Evolutionary conservation across 2,329 filamentous ascomycete genomes (phyloP).

Genomic region (Corinectria fuckeliana): DNA sequence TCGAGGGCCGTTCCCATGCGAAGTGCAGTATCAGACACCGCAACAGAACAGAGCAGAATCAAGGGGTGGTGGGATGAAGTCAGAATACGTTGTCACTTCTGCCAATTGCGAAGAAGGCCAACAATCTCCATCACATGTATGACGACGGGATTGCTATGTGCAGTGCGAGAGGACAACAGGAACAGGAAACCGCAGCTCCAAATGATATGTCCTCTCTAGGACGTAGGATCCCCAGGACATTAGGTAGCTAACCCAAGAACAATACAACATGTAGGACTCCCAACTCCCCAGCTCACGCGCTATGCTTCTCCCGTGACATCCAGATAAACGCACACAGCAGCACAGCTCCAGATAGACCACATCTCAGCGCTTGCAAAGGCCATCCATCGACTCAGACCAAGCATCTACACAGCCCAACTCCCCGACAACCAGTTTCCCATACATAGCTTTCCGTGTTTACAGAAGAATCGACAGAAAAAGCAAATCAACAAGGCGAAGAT

Average conservation of each 20-base stretch:
- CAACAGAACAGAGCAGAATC: neutral
- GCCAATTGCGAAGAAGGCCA: neutral
- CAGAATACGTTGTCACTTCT: neutral
- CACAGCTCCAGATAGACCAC: neutral
- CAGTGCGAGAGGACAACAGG: neutral
- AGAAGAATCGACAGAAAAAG: neutral
- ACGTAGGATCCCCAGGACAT: neutral
- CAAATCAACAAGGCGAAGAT: neutral
- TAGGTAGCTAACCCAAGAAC: neutral
- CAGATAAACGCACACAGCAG: neutral
- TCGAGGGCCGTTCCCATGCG: too few relatives aligned
- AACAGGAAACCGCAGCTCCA: neutral
- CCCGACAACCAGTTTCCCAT: neutral
- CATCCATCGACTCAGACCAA: neutral
- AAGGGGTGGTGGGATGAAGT: neutral
- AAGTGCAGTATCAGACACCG: neutral
- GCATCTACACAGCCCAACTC: neutral
- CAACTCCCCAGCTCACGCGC: neutral
- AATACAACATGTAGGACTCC: neutral
- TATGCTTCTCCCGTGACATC: neutral
- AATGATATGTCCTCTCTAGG: neutral
- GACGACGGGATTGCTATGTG: neutral
- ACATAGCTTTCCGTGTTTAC: neutral
- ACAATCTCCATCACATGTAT: neutral
- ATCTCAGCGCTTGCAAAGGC: neutral